These are phyloP conservation scores for Leccinum variicolor DNA, from an alignment of 768 basidiomycete species.

Conservation along the genomic window DNA sequence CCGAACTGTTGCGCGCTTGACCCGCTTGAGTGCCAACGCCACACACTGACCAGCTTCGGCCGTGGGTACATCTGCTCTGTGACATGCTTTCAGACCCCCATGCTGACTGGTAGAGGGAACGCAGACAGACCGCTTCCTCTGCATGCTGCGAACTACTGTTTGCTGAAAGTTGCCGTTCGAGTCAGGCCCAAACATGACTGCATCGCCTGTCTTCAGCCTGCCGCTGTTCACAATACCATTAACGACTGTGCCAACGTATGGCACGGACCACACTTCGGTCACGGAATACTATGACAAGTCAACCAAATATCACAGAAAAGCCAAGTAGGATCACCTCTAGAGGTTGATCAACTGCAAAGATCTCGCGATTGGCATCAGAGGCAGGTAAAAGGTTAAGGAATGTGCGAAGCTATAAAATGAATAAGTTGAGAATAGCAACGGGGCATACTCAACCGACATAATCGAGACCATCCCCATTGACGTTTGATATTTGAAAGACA, in stretches of 20 bases:
- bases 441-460: constrained; percentile 42
- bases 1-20: constrained; percentile 73
- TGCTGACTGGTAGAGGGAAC: neutral
- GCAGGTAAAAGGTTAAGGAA: constrained; percentile 91
- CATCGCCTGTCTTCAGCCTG: constrained; percentile 71
- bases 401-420: constrained; percentile 58
- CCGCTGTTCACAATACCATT: constrained; percentile 83
- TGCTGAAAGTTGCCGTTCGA: constrained; percentile 83
- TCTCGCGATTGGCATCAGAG: constrained; percentile 78
- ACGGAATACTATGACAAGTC: constrained; percentile 61
- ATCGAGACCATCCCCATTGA: constrained; percentile 89
- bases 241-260: constrained; percentile 81
- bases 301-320: neutral
- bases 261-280: constrained; percentile 86
- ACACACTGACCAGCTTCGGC: constrained; percentile 98
- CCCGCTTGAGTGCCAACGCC: constrained; percentile 87
- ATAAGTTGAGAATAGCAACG: constrained; percentile 10
- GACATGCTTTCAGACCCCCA: constrained; percentile 1
- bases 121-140: constrained; percentile 75
- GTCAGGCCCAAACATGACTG: constrained; percentile 87
- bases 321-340: constrained; percentile 54
- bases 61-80: constrained; percentile 70
- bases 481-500: constrained; percentile 90
- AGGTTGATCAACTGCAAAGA: constrained; percentile 76
- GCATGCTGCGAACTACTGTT: constrained; percentile 85